Conservation (phyloP, 305 asterid genomes). For the Euphrasia arctica region DNA sequence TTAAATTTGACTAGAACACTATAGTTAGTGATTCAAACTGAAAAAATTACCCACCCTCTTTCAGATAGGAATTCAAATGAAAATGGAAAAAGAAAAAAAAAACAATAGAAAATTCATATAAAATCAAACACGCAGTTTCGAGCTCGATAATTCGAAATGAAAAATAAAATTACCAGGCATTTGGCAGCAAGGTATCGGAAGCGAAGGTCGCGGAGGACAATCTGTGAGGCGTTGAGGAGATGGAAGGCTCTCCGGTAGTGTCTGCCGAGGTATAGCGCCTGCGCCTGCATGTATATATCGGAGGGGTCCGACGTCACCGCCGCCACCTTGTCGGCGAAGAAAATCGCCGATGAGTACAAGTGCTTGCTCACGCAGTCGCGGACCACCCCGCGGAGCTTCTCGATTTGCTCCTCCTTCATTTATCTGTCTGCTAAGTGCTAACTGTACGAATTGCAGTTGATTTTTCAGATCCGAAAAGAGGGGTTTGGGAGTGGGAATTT, state of each 20-base stretch:
- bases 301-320: conserved; percentile 96
- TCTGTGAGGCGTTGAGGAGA: conserved; percentile 90
- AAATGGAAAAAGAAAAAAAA: background rate
- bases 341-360: conserved; percentile 90
- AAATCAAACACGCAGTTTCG: conserved; percentile 7
- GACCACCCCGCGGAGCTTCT: conserved; percentile 88
- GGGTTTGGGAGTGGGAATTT: conserved; percentile 20
- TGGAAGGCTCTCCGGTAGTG: conserved; percentile 97
- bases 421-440: background rate
- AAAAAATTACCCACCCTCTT: conserved; percentile 13
- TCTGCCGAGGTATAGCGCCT: conserved; percentile 95
- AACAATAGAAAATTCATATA: background rate
- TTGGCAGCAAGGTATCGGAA: conserved; percentile 95
- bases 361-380: conserved; percentile 99
- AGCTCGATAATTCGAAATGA: conserved; percentile 1
- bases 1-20: background rate
- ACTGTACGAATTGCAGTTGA: conserved; percentile 3
- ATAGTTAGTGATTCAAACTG: conserved; percentile 3
- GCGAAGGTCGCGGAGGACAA: conserved; percentile 87
- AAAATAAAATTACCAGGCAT: conserved; percentile 60
- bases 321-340: conserved; percentile 98
- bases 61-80: conserved; percentile 6
- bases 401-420: conserved; percentile 91
- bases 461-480: conserved; percentile 14
- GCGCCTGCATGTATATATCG: conserved; percentile 98